Evolutionary conservation across 805 yeast genomes (phyloP).

Genomic region (Komagataella mondaviorum): DNA sequence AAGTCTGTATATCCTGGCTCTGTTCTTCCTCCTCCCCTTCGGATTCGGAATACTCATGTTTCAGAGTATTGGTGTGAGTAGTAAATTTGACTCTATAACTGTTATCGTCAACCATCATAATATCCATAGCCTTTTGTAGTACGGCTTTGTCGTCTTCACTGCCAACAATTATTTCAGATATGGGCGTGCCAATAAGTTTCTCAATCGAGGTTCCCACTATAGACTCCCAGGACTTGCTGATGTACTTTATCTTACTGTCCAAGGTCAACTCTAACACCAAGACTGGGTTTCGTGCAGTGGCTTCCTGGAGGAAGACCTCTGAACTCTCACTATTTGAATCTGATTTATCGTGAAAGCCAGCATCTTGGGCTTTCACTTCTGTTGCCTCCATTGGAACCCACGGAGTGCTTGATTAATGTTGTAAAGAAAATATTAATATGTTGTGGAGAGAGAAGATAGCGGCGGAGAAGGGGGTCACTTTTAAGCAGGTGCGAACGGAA

Average conservation of each 20-base stretch:
- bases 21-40: slow-evolving; percentile 6
- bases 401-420: neutral
- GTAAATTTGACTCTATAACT: slow-evolving; percentile 69
- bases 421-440: too few relatives aligned
- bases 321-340: neutral
- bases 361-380: neutral
- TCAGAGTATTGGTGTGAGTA: slow-evolving; percentile 27
- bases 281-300: slow-evolving; percentile 33
- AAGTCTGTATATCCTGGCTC: neutral
- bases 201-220: slow-evolving; percentile 55
- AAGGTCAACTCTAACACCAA: slow-evolving; percentile 76
- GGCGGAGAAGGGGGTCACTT: neutral
- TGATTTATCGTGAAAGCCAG: neutral
- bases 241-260: slow-evolving; percentile 63
- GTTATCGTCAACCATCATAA: slow-evolving; percentile 61
- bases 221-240: slow-evolving; percentile 67
- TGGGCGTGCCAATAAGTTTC: slow-evolving; percentile 42
- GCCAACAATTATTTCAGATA: slow-evolving; percentile 55
- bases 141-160: slow-evolving; percentile 48
- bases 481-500: neutral
- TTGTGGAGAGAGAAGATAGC: neutral
- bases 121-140: slow-evolving; percentile 53
- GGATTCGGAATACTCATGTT: slow-evolving; percentile 2
- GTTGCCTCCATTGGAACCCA: neutral
- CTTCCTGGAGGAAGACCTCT: neutral